Percentiles rank a stretch among this genome's conserved stretches.
Conservation (phyloP, 495 filamentous ascomycete species). For the Hypoxylon trugodes region DNA sequence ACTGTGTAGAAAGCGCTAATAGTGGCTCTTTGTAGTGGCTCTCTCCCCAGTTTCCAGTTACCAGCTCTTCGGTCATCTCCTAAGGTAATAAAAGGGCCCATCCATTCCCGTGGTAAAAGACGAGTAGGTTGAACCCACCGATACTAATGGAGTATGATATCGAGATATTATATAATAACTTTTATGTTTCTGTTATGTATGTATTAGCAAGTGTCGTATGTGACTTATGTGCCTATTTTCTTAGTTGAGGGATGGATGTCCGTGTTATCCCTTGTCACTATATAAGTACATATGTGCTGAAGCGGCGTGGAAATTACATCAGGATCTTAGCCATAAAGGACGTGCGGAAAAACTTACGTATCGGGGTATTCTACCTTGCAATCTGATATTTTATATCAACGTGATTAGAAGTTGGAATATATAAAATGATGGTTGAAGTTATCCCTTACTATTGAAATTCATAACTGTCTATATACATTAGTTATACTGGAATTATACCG, state of each 20-base stretch:
- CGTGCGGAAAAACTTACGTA: not conserved
- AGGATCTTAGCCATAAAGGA: conserved; percentile 13
- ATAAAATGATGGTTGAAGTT: too few relatives aligned
- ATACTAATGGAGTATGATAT: too few relatives aligned
- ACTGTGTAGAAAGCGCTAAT: conserved; percentile 20
- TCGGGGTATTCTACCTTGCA: too few relatives aligned
- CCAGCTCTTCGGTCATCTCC: conserved; percentile 36
- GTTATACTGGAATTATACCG: too few relatives aligned
- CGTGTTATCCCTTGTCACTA: not conserved
- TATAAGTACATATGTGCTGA: not conserved
- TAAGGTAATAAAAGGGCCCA: conserved; percentile 22
- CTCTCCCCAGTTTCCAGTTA: conserved; percentile 17
- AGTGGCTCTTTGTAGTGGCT: too few relatives aligned
- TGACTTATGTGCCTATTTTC: not conserved
- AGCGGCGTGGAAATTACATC: conserved; percentile 16
- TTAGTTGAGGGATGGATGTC: not conserved
- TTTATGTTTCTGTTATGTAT: too few relatives aligned
- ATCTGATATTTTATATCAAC: too few relatives aligned
- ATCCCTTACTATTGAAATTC: too few relatives aligned
- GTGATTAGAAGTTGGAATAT: too few relatives aligned
- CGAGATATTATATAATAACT: too few relatives aligned
- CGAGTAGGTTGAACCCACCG: conserved; percentile 9
- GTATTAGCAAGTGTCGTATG: not conserved
- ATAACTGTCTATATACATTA: too few relatives aligned
- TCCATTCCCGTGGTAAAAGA: conserved; percentile 9